Evolutionary conservation across 305 asterid species (phyloP), one percentile per base, ranked within the genome.

Genomic region (Petunia hybrid): DNA sequence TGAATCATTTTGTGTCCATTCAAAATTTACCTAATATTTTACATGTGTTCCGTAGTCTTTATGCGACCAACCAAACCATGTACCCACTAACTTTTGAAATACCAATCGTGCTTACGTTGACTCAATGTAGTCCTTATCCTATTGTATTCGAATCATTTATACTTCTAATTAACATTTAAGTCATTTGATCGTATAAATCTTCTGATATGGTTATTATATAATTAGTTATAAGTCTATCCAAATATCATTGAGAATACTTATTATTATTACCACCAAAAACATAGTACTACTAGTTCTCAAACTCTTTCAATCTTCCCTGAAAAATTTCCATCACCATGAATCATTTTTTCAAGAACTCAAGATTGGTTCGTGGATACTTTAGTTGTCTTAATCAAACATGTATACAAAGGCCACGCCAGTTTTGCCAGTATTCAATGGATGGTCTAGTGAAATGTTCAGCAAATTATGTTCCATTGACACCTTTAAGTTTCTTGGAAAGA

Each of bases 401-500:
- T 8, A 45, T 6, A 4, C 16, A 1, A 46, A 5, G 46, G 12
- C 2, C 46, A 46, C 61, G 45, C 46, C 48, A 51, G 36, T 74
- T 74, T 60, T 78, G 45, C 46, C 48, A 51, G 36, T 74, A 53
- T 60, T 78, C 84, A 1, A 45, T 74, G 75, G 77, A 81, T 6
- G 77, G 77, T 46, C n/a, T 81, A 38, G 36, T 76, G 38, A 77
- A 53, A 13, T 64, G 84, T 51, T 12, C 66, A 1, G 83, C 81
- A 42, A 83, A 83, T 80, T 45, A 35, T 53, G 76, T 39, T 40
- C 86, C 86, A 42, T 46, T 83, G 39, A 80, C 81, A 6, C 86
- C 86, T 1, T 40, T 80, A 42, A 80, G 86, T 76, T 83, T 83
- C 81, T 39, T 83, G 74, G 83, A 83, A 45, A 80, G 86, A 46